Conservation (phyloP, 306 rosid genomes). For the Quercus aquifolioides region DNA sequence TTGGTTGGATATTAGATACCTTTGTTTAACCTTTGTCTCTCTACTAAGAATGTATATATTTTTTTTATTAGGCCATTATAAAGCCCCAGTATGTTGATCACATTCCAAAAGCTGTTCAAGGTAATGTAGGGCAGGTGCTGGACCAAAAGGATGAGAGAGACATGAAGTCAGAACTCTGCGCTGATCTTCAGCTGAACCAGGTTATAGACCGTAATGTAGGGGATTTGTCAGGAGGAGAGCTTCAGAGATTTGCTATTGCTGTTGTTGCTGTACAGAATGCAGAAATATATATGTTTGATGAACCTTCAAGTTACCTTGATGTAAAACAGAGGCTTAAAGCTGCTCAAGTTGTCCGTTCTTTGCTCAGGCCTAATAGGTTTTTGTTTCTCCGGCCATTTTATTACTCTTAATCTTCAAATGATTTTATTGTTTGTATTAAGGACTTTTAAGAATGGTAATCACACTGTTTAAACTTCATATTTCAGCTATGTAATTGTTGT, state of each 20-base stretch:
- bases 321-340: conserved; percentile 97
- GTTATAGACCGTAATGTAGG: conserved; percentile 95
- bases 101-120: conserved; percentile 98
- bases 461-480: conserved; percentile 17
- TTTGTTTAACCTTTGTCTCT: neutral
- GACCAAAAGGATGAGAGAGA: conserved; percentile 84
- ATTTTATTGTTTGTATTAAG: neutral
- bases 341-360: conserved; percentile 86
- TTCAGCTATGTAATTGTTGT: conserved; percentile 98
- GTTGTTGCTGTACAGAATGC: conserved; percentile 94
- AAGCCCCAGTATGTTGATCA: conserved; percentile 99
- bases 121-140: conserved; percentile 92
- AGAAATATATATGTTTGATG: conserved; percentile 97
- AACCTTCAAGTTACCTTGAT: conserved; percentile 97
- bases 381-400: conserved; percentile 9
- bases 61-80: conserved; percentile 66
- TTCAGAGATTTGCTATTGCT: conserved; percentile 98
- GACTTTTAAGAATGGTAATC: conserved; percentile 8
- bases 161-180: conserved; percentile 67
- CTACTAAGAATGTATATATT: neutral
- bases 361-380: conserved; percentile 90
- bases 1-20: neutral
- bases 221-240: conserved; percentile 98
- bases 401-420: neutral
- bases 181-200: conserved; percentile 86